Conservation (phyloP, 495 filamentous ascomycete species). For the Melanomma pulvis-pyrius region DNA sequence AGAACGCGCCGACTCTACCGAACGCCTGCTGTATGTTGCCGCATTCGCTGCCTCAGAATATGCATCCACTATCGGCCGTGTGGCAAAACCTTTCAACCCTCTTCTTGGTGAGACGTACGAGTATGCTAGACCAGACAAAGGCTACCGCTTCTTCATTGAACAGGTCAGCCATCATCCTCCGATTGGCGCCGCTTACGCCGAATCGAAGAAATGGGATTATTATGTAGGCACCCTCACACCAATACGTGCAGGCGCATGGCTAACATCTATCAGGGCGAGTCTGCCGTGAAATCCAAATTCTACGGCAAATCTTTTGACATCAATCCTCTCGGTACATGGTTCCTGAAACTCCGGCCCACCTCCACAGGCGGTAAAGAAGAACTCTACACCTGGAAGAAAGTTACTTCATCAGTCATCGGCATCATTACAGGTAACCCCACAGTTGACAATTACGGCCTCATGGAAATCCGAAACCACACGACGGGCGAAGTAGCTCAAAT, state of each 20-base stretch:
- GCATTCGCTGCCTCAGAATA: slow-evolving; percentile 96
- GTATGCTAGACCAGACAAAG: slow-evolving; percentile 91
- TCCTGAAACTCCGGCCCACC: slow-evolving; percentile 79
- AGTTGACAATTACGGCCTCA: slow-evolving; percentile 97
- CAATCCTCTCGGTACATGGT: slow-evolving; percentile 96
- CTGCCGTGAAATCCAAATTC: slow-evolving; percentile 95
- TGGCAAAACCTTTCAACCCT: slow-evolving; percentile 98
- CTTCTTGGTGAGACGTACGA: slow-evolving; percentile 96
- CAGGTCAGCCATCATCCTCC: slow-evolving; percentile 98
- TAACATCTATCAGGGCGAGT: slow-evolving; percentile 67
- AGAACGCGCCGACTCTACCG: slow-evolving; percentile 80
- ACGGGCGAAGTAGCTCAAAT: slow-evolving; percentile 89
- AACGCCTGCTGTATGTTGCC: slow-evolving; percentile 94
- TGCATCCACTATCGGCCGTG: slow-evolving; percentile 92
- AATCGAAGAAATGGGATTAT: slow-evolving; percentile 94
- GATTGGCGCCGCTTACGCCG: slow-evolving; percentile 89
- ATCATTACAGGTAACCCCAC: slow-evolving; percentile 96
- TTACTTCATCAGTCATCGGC: slow-evolving; percentile 94
- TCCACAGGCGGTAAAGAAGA: slow-evolving; percentile 71
- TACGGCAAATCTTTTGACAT: slow-evolving; percentile 98
- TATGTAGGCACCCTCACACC: slow-evolving; percentile 56
- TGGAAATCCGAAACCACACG: slow-evolving; percentile 96
- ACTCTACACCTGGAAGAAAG: slow-evolving; percentile 98
- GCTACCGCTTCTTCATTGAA: slow-evolving; percentile 97
- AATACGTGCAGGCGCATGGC: slow-evolving; percentile 1